Evolutionary conservation across 768 basidiomycete genomes (phyloP).

Genomic region (Auricularia sp.): DNA sequence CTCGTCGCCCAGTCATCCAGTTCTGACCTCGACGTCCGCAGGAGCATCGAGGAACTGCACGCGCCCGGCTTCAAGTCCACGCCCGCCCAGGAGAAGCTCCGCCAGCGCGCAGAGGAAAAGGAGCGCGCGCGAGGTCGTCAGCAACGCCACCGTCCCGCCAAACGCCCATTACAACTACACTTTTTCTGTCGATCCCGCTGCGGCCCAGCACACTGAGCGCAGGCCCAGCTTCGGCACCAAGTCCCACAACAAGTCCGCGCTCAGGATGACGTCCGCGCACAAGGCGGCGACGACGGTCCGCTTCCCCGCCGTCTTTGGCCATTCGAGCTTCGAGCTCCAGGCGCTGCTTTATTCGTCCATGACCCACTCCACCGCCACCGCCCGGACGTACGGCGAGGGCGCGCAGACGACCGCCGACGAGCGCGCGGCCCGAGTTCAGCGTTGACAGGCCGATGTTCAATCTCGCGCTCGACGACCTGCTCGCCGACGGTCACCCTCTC

Average conservation of each 20-base stretch:
- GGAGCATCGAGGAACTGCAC: constrained; percentile 76
- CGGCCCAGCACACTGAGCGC: constrained; percentile 26
- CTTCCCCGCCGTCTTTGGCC: constrained; percentile 66
- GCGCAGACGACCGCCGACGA: constrained; percentile 34
- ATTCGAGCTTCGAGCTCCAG: constrained; percentile 60
- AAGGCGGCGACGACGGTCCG: constrained; percentile 32
- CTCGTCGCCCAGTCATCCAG: too few species aligned
- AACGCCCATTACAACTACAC: constrained; percentile 89
- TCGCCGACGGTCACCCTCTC: constrained; percentile 38
- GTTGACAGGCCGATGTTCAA: constrained; percentile 75
- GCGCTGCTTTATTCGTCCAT: constrained; percentile 49
- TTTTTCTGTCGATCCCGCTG: constrained; percentile 62
- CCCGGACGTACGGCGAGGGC: constrained; percentile 73
- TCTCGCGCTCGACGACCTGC: constrained; percentile 74
- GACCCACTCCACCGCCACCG: constrained; percentile 54
- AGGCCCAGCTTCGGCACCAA: constrained; percentile 29
- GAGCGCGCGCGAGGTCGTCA: constrained; percentile 64
- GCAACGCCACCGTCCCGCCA: constrained; percentile 53
- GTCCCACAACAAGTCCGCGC: constrained; percentile 39
- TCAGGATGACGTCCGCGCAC: neutral
- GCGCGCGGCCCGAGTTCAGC: constrained; percentile 43
- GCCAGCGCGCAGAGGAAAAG: constrained; percentile 70
- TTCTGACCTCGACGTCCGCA: constrained; percentile 18
- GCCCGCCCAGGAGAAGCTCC: constrained; percentile 69
- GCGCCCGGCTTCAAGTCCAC: constrained; percentile 77